These are phyloP conservation scores for Backusella liffmaniae DNA, from an alignment of 192 early-diverging fungal species.

Conservation along the genomic window DNA sequence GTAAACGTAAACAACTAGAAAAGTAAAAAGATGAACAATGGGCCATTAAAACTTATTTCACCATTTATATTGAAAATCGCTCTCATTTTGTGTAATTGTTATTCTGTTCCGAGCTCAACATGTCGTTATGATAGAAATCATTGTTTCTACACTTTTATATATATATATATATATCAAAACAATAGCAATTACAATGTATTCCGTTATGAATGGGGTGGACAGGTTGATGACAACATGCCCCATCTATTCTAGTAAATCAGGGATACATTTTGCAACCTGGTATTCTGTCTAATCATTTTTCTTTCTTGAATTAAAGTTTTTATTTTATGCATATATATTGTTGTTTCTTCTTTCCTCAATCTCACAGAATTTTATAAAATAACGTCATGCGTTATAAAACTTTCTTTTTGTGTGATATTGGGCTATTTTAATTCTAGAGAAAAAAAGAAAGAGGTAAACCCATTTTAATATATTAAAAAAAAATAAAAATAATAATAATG, in stretches of 20 bases:
- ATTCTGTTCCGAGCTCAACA: not conserved
- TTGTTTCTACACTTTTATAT: not conserved
- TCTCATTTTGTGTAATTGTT: too few species aligned
- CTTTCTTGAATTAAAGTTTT: not conserved
- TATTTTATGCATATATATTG: not conserved
- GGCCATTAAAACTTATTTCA: too few species aligned
- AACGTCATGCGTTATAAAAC: not conserved
- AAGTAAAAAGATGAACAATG: not conserved
- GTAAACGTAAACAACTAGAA: not conserved
- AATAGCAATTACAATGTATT: not conserved
- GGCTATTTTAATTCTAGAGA: too few species aligned
- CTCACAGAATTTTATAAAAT: not conserved
- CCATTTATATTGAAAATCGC: too few species aligned
- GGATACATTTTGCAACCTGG: too few species aligned
- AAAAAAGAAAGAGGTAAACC: not conserved
- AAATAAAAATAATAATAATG: too few species aligned
- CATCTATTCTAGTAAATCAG: too few species aligned
- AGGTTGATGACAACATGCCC: too few species aligned
- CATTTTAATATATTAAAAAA: not conserved
- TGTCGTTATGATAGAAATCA: not conserved
- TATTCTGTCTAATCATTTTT: not conserved
- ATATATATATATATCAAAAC: not conserved
- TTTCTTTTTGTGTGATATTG: not conserved
- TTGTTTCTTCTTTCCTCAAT: not conserved
- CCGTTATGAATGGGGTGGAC: too few species aligned